phyloP scores from a whole-genome alignment of 768 basidiomycete genomes.

The Hericium erinaceus region DNA sequence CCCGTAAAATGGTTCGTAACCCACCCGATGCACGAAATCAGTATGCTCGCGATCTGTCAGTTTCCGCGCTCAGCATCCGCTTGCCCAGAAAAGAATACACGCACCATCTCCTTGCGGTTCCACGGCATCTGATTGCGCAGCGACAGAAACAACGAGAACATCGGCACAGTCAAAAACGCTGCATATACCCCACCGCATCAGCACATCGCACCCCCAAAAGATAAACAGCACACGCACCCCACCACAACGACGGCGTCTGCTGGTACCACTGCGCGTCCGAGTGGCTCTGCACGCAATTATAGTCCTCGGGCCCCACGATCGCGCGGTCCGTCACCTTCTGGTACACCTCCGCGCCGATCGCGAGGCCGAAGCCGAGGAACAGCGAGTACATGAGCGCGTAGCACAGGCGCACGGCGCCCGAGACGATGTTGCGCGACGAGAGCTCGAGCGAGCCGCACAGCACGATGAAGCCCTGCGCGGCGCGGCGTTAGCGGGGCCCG shows the following conservation, averaged over 20 bases:
- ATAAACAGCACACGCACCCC: conserved; percentile 38
- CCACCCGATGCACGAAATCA: conserved; percentile 66
- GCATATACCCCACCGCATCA: neutral
- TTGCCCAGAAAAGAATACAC: conserved; percentile 12
- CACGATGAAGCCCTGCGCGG: conserved; percentile 51
- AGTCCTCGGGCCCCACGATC: conserved; percentile 46
- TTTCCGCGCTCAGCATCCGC: neutral
- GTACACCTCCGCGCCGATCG: conserved; percentile 69
- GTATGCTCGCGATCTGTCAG: conserved; percentile 40
- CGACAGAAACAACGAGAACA: conserved; percentile 58
- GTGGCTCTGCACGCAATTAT: conserved; percentile 51
- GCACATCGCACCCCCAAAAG: conserved; percentile 38
- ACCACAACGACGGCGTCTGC: conserved; percentile 56
- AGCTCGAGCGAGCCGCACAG: conserved; percentile 70
- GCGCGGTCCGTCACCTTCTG: conserved; percentile 38
- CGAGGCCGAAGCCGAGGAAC: conserved; percentile 72
- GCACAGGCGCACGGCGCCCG: conserved; percentile 77
- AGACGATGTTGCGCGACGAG: conserved; percentile 70
- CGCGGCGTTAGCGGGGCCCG: neutral
- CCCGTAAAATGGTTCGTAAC: conserved; percentile 66
- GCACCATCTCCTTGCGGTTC: conserved; percentile 46
- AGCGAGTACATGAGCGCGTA: conserved; percentile 75
- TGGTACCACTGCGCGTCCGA: conserved; percentile 65
- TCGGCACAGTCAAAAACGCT: conserved; percentile 67
- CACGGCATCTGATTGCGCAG: conserved; percentile 56